Percentiles rank a stretch among this genome's conserved stretches.
phyloP scores from a whole-genome alignment of 78 protist genomes.

The Dictyostelium intermedium region DNA sequence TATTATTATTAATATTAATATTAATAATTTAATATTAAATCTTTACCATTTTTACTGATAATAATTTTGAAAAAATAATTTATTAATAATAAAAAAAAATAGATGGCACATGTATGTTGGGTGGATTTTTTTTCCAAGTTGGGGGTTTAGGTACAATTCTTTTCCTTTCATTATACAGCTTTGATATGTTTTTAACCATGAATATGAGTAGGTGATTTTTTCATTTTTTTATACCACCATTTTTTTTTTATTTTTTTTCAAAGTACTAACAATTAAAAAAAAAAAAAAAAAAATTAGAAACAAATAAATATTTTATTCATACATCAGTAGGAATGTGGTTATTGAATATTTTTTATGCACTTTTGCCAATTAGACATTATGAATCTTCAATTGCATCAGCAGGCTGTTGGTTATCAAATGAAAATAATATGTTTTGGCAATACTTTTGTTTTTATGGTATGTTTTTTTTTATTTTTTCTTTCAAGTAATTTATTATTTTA shows the following conservation, averaged over 20 bases:
- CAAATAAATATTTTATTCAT: background rate
- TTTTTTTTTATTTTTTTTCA: background rate
- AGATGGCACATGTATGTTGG: background rate
- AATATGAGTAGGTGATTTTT: background rate
- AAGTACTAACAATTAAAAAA: background rate
- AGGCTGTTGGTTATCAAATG: conserved; percentile 12
- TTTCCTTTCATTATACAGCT: background rate
- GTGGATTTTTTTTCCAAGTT: background rate
- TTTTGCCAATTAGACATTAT: background rate
- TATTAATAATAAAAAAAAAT: background rate
- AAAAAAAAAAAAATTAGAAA: background rate
- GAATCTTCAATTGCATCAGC: conserved; percentile 1
- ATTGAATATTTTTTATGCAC: background rate
- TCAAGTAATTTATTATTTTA: background rate
- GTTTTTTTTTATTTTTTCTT: background rate
- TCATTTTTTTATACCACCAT: background rate
- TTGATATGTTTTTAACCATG: conserved; percentile 1
- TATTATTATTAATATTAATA: too few species aligned
- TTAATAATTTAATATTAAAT: too few species aligned
- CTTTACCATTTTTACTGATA: too few species aligned
- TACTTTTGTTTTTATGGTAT: conserved; percentile 31
- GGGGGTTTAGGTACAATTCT: conserved; percentile 8
- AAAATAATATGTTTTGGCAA: background rate
- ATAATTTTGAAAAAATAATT: too few species aligned
- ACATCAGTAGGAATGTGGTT: background rate